Evolutionary conservation across 2,329 filamentous ascomycete species (phyloP).

Genomic region (Aureobasidium sp.): DNA sequence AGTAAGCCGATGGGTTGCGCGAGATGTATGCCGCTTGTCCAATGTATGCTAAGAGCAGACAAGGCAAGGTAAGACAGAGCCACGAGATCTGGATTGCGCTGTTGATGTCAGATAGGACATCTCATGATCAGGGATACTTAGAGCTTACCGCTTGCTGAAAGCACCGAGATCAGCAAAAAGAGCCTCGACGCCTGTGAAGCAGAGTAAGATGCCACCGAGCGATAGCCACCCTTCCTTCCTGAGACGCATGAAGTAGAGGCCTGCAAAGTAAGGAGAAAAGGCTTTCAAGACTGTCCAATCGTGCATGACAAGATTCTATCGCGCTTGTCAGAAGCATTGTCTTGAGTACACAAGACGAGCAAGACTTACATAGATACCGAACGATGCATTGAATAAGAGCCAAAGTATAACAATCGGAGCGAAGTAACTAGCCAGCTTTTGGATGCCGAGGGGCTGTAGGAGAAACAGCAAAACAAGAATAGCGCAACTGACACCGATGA

Average conservation of each 20-base stretch:
- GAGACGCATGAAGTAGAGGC: slow-evolving; percentile 53
- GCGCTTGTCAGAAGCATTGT: neutral
- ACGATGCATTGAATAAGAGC: slow-evolving; percentile 54
- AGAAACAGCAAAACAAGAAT: slow-evolving; percentile 57
- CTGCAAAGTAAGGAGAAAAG: slow-evolving; percentile 50
- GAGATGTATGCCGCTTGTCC: slow-evolving; percentile 70
- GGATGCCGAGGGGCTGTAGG: slow-evolving; percentile 57
- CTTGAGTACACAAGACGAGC: neutral
- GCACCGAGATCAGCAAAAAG: slow-evolving; percentile 72
- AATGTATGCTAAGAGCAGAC: slow-evolving; percentile 56
- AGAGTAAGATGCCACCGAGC: slow-evolving; percentile 59
- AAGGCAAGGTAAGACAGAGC: slow-evolving; percentile 54
- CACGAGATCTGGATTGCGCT: slow-evolving; percentile 65
- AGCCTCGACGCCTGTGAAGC: slow-evolving; percentile 72
- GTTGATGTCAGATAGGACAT: slow-evolving; percentile 14
- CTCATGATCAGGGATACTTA: neutral
- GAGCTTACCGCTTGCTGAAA: slow-evolving; percentile 45
- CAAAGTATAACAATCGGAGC: slow-evolving; percentile 61
- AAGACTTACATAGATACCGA: slow-evolving; percentile 50
- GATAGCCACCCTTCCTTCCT: slow-evolving; percentile 54
- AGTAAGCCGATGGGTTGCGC: slow-evolving; percentile 49
- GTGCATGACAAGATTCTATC: slow-evolving; percentile 35
- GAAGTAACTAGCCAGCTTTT: slow-evolving; percentile 52
- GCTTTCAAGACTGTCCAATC: slow-evolving; percentile 45
- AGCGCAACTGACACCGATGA: slow-evolving; percentile 56